These are phyloP conservation scores for Chaetoscypha palmicola DNA, from an alignment of 2,329 filamentous ascomycete genomes.

Conservation along the genomic window DNA sequence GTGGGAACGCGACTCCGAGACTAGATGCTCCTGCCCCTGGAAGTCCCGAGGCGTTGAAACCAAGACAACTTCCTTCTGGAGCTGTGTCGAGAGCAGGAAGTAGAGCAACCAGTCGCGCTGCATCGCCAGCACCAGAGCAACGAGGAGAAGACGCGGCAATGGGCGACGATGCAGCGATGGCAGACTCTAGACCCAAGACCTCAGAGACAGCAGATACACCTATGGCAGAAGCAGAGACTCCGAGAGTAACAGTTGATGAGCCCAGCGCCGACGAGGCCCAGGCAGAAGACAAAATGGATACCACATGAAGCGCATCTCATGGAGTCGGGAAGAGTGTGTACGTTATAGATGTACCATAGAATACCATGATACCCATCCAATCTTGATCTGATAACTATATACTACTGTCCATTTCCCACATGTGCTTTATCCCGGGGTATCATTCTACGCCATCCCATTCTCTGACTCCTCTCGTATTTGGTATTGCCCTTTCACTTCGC, in stretches of 20 bases:
- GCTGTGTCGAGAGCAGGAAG: conserved; percentile 36
- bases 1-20: conserved; percentile 41
- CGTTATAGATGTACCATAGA: conserved; percentile 26
- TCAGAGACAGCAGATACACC: conserved; percentile 29
- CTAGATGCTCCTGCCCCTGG: conserved; percentile 46
- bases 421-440: conserved; percentile 6
- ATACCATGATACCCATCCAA: conserved; percentile 23
- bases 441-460: conserved; percentile 5
- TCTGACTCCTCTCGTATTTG: not conserved
- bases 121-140: conserved; percentile 30
- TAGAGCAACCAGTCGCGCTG: conserved; percentile 34
- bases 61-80: conserved; percentile 23
- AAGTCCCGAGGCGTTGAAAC: conserved; percentile 38
- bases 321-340: conserved; percentile 10
- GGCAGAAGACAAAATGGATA: conserved; percentile 60
- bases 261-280: conserved; percentile 35
- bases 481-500: not conserved
- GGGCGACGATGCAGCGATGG: conserved; percentile 54
- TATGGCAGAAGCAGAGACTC: conserved; percentile 34
- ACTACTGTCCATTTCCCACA: not conserved
- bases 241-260: conserved; percentile 44
- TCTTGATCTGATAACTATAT: too few relatives aligned
- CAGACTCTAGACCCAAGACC: conserved; percentile 40
- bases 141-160: conserved; percentile 29
- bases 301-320: conserved; percentile 29